Percentiles rank a stretch among this genome's conserved stretches.
These are phyloP conservation scores for Epipyxis sp. DNA, from an alignment of 108 stramenopile genomes.

Conservation along the genomic window DNA sequence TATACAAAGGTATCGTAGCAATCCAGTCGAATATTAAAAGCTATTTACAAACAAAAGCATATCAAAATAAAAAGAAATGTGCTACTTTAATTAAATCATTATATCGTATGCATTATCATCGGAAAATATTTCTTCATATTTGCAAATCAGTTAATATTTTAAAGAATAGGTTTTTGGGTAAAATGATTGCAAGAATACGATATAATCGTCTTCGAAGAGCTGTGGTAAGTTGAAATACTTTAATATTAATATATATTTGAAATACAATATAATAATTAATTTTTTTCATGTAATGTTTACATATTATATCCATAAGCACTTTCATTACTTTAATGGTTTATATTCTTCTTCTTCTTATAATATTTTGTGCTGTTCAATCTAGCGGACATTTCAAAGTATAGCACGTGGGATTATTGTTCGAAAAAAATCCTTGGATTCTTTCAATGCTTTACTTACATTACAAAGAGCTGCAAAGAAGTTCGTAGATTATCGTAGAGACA, in stretches of 20 bases:
- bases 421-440: neutral
- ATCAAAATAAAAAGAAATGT: neutral
- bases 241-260: no score
- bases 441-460: neutral
- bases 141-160: neutral
- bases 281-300: no score
- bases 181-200: constrained; percentile 20
- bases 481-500: neutral
- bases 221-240: no score
- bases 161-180: constrained; percentile 12
- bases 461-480: neutral
- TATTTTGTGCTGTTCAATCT: no score
- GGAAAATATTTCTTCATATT: neutral
- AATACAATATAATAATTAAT: no score
- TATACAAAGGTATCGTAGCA: no score
- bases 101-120: neutral
- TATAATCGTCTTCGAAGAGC: constrained; percentile 18
- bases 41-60: neutral
- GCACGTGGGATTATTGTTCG: constrained; percentile 3
- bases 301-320: no score
- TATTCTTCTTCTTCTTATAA: no score
- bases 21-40: no score
- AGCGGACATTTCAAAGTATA: neutral
- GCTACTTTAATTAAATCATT: neutral
- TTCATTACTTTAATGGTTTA: no score